Evolutionary conservation across 768 basidiomycete genomes (phyloP), one percentile per base, ranked within the genome.

Genomic region (Rhodotorula graminis): DNA sequence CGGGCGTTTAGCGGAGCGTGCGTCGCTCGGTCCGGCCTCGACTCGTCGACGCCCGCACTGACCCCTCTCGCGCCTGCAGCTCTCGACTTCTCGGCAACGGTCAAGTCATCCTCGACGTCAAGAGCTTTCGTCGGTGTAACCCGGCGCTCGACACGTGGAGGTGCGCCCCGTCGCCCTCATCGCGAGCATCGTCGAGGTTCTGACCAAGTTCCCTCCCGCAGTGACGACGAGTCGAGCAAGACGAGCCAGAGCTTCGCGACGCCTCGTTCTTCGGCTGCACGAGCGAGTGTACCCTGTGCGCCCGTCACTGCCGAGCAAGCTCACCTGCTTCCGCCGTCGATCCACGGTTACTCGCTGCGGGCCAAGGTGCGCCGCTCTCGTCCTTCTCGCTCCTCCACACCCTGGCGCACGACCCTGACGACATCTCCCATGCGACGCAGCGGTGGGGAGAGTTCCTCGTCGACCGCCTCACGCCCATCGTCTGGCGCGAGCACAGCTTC

Each of bases 381-480:
- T 10, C 19, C 21, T 27, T 64, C 3, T 16, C 3, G 11, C 31
- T 7, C 5, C 37, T 37, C 37, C 37, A 4, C 5, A 4, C 4
- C 37, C 37, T 37, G 5, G 9, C 9, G 37, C 37, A 37, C 37
- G 37, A 37, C 37, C n/a, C 42, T 46, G 44, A 46, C 44, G 44
- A 23, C 11, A 19, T 5, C 11, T 23, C n/a, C 18, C 11, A n/a
- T 29, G 5, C 27, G 25, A 19, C 31, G 18, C 57, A 66, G 65
- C 65, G 65, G 21, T 66, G 56, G 56, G 65, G 65, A 46, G 65
- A 66, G 44, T 59, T 66, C 65, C 65, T 66, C 44, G 46, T 66
- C 46, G 58, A 56, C 3, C 65, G 47, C 10, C 56, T 66, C 12
- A 37, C 65, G 11, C 57, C 47, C 15, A 50, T 66, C 2, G 12